phyloP scores from a whole-genome alignment of 1,284 basidiomycete species.

The Gomphus bonarii region DNA sequence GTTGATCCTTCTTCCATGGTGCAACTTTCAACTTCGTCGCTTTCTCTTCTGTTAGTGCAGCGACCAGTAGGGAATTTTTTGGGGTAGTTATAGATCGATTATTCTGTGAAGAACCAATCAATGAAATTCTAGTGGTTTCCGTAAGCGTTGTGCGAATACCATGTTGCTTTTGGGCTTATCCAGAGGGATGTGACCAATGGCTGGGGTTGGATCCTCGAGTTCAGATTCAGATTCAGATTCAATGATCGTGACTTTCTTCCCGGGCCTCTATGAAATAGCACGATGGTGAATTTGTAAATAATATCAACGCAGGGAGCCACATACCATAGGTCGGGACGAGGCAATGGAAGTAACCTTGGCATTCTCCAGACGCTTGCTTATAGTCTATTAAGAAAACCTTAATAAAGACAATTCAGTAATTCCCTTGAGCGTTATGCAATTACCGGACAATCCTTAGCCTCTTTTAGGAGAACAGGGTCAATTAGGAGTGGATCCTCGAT shows the following conservation, averaged over 20 bases:
- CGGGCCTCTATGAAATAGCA: background rate
- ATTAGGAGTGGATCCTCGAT: background rate
- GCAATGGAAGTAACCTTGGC: background rate
- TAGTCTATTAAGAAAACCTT: too few species aligned
- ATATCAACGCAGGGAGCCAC: background rate
- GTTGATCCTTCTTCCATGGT: background rate
- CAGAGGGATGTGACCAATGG: too few species aligned
- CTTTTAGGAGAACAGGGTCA: background rate
- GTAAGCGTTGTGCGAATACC: background rate
- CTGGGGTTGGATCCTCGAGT: background rate
- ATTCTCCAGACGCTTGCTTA: too few species aligned
- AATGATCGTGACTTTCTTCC: background rate
- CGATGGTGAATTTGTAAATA: background rate
- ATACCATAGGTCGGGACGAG: background rate
- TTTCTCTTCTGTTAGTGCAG: background rate
- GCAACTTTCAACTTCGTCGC: background rate
- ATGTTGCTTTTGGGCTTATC: background rate
- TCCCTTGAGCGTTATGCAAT: background rate
- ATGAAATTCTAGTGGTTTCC: background rate
- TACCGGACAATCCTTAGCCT: background rate
- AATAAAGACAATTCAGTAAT: background rate
- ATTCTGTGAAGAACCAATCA: background rate
- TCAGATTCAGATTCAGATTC: background rate
- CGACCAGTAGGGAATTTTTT: background rate
- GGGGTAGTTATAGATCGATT: background rate